Base-by-base conservation (phyloP, 2,329 filamentous ascomycete species). In the Botryotinia convoluta region DNA sequence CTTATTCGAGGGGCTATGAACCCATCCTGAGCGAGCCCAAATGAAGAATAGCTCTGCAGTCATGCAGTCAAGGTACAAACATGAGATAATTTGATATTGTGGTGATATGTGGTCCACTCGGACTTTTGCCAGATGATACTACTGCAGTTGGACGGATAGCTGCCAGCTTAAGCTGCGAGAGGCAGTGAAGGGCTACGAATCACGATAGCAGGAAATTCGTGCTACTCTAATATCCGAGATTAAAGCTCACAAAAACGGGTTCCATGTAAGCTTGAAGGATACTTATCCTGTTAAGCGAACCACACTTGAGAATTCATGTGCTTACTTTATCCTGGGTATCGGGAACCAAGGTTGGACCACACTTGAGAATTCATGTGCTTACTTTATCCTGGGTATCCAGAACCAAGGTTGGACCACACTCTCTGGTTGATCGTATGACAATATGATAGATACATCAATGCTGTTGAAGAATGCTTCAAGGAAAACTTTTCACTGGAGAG, bases 31-130 rank as follows among this genome's bases (percentile, higher is more conserved):
- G 71, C 73, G 62, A 45, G 72, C 73, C 74, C 72, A 72, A 72
- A 77, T 37, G 29, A 54, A 45, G 42, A 29, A 45, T 39, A 69
- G 61, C 45, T 51, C 26, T 69, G 14, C 10, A 29, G 39, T n/a
- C 22, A n/a, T 22, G 32, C 29, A 35, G 26, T 74, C 73, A 75
- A 78, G 77, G 75, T 71, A 78, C 74, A 51, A 48, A 10, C 59
- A 37, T 45, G 73, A 20, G 44, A 70, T 73, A 29, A 77, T 76
- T 79, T 72, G 76, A 78, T 74, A 72, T 73, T 74, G 22, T 35
- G 12, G 42, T 42, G 44, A 44, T 16, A 42, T 63, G 16, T 72
- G n/a, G 48, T 69, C 74, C 73, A 74, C 76, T 73, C 69, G 69
- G 69, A 72, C 59, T n/a, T 44, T 32, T 12, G 57, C 70, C 73